Conservation (phyloP, 306 rosid species). For the barrel medic (Medicago truncatula) region MtrunA17r5.0-ANR NC_053043.1:44852001-44852500, state of each 20-base stretch:
- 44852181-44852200: constrained; percentile 93
- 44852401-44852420: constrained; percentile 48
- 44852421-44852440: constrained; percentile 50
- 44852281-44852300: constrained; percentile 48
- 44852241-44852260: constrained; percentile 95
- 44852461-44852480: constrained; percentile 56
- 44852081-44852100: constrained; percentile 80
- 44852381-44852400: constrained; percentile 88
- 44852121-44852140: constrained; percentile 76
- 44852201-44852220: constrained; percentile 99
- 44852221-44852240: constrained; percentile 88
- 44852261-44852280: constrained; percentile 88
- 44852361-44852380: constrained; percentile 51
- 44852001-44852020: constrained; percentile 85
- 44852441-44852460: constrained; percentile 53
- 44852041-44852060: constrained; percentile 97
- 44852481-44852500: constrained; percentile 51
- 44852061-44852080: constrained; percentile 82
- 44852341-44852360: constrained; percentile 43
- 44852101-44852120: constrained; percentile 78
- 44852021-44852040: constrained; percentile 94
- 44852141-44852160: constrained; percentile 76
- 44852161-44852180: constrained; percentile 88
- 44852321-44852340: constrained; percentile 62
- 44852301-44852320: constrained; percentile 66